Percentiles rank a stretch among this genome's conserved stretches.
Evolutionary conservation across 441 rosid genomes (phyloP).

Genomic region (Sinapis alba): DNA sequence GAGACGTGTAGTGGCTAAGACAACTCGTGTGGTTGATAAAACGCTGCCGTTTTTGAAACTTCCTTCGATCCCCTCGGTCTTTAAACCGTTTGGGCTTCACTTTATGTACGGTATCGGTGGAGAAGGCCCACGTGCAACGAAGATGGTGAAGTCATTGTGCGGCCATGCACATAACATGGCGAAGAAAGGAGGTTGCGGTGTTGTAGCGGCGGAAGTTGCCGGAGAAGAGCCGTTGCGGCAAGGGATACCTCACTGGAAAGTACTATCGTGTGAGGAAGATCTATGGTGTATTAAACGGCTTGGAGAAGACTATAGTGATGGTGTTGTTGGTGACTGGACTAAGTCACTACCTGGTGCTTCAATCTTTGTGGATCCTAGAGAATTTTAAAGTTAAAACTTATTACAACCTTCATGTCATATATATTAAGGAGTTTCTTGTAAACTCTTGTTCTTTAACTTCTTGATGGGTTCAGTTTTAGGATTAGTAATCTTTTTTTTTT

Average conservation of each 20-base stretch:
- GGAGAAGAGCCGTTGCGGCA: slow-evolving; percentile 65
- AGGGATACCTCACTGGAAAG: slow-evolving; percentile 92
- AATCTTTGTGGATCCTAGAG: slow-evolving; percentile 98
- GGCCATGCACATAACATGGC: slow-evolving; percentile 86
- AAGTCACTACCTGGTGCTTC: slow-evolving; percentile 81
- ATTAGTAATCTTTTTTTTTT: neutral
- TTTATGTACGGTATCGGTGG: slow-evolving; percentile 90
- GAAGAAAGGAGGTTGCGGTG: slow-evolving; percentile 59
- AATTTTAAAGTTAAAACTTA: slow-evolving; percentile 46
- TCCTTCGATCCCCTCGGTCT: slow-evolving; percentile 86
- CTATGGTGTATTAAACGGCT: slow-evolving; percentile 93
- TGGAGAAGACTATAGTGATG: slow-evolving; percentile 85
- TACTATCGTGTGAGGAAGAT: slow-evolving; percentile 82
- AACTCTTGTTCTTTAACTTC: neutral
- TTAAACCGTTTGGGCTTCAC: slow-evolving; percentile 76
- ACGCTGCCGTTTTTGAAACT: slow-evolving; percentile 74
- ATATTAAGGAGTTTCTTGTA: neutral
- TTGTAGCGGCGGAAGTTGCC: slow-evolving; percentile 84
- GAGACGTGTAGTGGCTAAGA: slow-evolving; percentile 59
- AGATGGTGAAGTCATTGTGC: slow-evolving; percentile 63
- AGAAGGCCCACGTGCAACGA: slow-evolving; percentile 72
- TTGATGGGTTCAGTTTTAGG: slow-evolving; percentile 29
- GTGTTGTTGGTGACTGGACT: slow-evolving; percentile 90
- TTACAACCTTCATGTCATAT: neutral
- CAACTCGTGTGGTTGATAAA: slow-evolving; percentile 68